Evolutionary conservation across 805 yeast species (phyloP), one percentile per base, ranked within the genome.

Genomic region (Cyberlindnera maritima): DNA sequence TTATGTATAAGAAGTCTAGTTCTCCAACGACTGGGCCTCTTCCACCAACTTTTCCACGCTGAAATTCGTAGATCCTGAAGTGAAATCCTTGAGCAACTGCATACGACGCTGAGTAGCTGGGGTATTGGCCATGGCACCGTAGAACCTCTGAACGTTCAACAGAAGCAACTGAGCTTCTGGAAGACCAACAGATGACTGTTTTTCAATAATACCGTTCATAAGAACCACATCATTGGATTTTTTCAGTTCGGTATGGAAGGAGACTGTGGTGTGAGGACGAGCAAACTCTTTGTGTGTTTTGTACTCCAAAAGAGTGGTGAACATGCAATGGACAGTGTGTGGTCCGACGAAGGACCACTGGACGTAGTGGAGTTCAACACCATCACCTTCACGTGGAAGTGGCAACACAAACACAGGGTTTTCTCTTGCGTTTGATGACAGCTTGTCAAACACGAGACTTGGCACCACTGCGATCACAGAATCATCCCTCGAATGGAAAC

Each of bases 331-430:
- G 1, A 88, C 74, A 2, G 97, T 91, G 36, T 80, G 58, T 14
- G 87, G 83, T 1, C 92, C 96, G 13, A 85, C 91, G 63, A 89
- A 88, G 17, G 81, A 75, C 99, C 99, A 94, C 68, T 94, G 98
- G 19, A 91, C 80, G 63, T 85, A 89, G 62, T 94, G 97, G 68
- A 94, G 75, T 67, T 94, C 99, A 59, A 72, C 68, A 48, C 81
- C 83, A 7, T 61, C 66, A 1, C 54, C 56, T 9, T 71, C 80
- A 56, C 83, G 80, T 5, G 97, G 96, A 46, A 94, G 68, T 0
- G 99, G 99, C 20, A 94, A 73, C n/a, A 94, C 84, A 66, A 94
- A 94, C 29, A 80, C 75, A 19, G 97, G 96, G 61, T 85, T 80
- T 50, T 71, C 72, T 59, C 82, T 79, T 1, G 96, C 96, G 49